Conservation (phyloP, 257 asterid genomes). For the Lavandula angustifolia region DNA sequence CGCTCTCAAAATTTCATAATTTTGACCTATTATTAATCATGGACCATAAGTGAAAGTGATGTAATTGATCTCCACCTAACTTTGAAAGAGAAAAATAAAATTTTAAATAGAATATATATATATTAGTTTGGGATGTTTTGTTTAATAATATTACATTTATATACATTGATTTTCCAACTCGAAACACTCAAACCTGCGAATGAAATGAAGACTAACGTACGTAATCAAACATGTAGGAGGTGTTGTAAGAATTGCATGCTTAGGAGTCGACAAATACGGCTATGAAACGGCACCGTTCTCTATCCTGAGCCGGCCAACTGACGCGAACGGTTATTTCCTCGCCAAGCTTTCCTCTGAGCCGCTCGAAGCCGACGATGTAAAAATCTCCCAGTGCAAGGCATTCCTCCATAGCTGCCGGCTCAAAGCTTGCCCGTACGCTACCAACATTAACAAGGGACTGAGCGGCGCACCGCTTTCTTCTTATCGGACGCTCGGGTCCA, state of each 20-base stretch:
- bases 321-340: slow-evolving; percentile 57
- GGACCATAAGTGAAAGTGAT: too few relatives aligned
- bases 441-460: slow-evolving; percentile 37
- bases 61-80: too few relatives aligned
- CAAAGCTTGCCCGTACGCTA: slow-evolving; percentile 37
- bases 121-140: too few relatives aligned
- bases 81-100: too few relatives aligned
- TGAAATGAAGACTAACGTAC: too few relatives aligned
- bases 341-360: slow-evolving; percentile 41
- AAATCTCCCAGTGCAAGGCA: slow-evolving; percentile 49
- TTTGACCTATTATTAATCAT: too few relatives aligned
- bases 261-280: slow-evolving; percentile 51
- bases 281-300: slow-evolving; percentile 63
- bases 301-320: slow-evolving; percentile 43
- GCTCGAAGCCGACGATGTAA: slow-evolving; percentile 37
- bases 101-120: too few relatives aligned
- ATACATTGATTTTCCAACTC: too few relatives aligned
- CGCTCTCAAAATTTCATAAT: too few relatives aligned
- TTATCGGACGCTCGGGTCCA: slow-evolving; percentile 39
- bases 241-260: slow-evolving; percentile 52
- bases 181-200: too few relatives aligned
- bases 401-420: slow-evolving; percentile 52
- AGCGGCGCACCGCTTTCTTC: slow-evolving; percentile 41
- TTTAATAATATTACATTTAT: not conserved
- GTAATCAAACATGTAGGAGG: slow-evolving; percentile 35